Conservation (phyloP, 768 basidiomycete species). For the Amyloporia xantha region DNA sequence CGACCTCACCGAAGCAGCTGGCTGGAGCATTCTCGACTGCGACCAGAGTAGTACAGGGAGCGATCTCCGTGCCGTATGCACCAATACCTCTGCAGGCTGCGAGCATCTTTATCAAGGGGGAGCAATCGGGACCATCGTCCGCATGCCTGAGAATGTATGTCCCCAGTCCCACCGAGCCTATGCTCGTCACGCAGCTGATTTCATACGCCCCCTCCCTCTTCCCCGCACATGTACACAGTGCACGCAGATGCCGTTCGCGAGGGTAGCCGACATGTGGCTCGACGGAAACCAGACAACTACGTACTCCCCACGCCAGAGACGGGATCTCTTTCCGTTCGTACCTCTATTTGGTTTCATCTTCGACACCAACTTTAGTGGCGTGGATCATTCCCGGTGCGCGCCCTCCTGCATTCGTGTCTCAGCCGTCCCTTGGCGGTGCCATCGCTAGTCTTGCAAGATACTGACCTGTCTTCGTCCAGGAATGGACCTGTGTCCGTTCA, state of each 20-base stretch:
- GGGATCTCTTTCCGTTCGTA: conserved; percentile 28
- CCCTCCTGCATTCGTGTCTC: too few species aligned
- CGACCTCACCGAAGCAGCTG: conserved; percentile 40
- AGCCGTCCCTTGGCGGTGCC: too few species aligned
- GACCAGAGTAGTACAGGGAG: conserved; percentile 32
- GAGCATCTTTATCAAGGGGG: conserved; percentile 33
- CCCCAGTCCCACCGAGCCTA: not conserved
- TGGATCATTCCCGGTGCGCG: conserved; percentile 16
- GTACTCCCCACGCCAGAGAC: conserved; percentile 21
- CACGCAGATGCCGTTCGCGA: conserved; percentile 23
- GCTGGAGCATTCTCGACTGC: conserved; percentile 47
- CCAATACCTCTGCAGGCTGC: conserved; percentile 26
- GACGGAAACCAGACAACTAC: conserved; percentile 36
- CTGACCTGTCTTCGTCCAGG: too few species aligned
- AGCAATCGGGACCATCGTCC: conserved; percentile 44
- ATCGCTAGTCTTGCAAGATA: too few species aligned
- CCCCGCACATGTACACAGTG: conserved; percentile 15
- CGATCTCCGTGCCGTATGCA: conserved; percentile 45
- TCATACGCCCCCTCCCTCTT: not conserved
- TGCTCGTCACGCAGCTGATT: not conserved
- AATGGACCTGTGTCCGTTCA: too few species aligned
- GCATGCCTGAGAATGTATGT: conserved; percentile 45
- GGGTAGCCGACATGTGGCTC: conserved; percentile 34
- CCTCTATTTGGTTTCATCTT: conserved; percentile 35
- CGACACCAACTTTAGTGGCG: conserved; percentile 32